Conservation (phyloP, 73 alveolate species). For the Urostyla sp. region DNA sequence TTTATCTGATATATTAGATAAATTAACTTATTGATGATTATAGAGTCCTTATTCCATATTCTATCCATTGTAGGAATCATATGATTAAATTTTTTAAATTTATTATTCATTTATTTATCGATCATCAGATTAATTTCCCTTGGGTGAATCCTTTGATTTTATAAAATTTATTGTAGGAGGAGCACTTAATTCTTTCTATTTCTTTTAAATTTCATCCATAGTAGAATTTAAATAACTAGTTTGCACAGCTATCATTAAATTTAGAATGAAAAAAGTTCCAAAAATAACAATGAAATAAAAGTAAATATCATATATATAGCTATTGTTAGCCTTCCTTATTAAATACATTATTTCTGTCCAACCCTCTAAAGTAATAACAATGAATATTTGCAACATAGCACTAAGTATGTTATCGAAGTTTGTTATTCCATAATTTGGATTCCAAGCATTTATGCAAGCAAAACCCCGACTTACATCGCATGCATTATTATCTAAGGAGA, state of each 20-base stretch:
- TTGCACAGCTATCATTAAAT: conserved; percentile 64
- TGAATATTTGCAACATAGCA: conserved; percentile 56
- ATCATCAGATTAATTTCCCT: no score
- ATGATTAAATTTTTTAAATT: no score
- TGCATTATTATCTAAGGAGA: no score
- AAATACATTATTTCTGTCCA: conserved; percentile 65
- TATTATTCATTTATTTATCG: no score
- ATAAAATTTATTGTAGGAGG: no score
- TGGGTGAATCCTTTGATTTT: no score
- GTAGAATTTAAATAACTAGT: conserved; percentile 28
- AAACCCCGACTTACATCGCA: conserved; percentile 19
- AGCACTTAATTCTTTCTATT: neutral
- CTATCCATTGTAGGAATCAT: no score
- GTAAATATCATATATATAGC: conserved; percentile 19
- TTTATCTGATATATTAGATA: no score
- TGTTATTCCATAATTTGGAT: conserved; percentile 63
- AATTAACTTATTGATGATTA: no score
- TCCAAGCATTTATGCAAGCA: conserved; percentile 30
- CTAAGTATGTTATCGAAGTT: conserved; percentile 51
- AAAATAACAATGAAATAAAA: conserved; percentile 44
- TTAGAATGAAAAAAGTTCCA: conserved; percentile 68
- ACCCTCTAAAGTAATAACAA: conserved; percentile 59
- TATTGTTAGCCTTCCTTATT: conserved; percentile 19
- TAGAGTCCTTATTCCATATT: no score
- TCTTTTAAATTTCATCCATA: neutral